Conservation (phyloP, 2,329 filamentous ascomycete species). For the Phaeosphaeria sp. region DNA sequence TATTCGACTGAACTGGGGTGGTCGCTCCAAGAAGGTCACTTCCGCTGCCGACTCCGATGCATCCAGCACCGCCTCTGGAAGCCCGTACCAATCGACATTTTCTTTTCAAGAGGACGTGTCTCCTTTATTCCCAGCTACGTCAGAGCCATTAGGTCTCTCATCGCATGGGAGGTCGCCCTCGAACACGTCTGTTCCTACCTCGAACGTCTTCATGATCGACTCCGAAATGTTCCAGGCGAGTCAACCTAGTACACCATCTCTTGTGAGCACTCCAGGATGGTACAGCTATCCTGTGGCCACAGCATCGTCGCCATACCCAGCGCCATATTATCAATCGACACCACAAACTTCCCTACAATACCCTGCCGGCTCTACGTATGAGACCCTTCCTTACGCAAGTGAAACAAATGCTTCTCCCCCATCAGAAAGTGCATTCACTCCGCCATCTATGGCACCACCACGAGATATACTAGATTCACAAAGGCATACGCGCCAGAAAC, state of each 20-base stretch:
- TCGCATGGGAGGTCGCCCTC: constrained; percentile 36
- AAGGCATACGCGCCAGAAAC: constrained; percentile 27
- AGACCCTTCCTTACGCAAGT: constrained; percentile 17
- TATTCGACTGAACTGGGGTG: constrained; percentile 82
- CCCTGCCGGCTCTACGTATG: constrained; percentile 23
- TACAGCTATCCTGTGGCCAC: constrained; percentile 21
- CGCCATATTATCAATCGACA: constrained; percentile 20
- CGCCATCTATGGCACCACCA: constrained; percentile 40
- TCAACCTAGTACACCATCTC: constrained; percentile 21
- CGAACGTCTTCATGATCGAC: constrained; percentile 33
- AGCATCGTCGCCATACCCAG: constrained; percentile 12
- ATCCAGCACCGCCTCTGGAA: constrained; percentile 33
- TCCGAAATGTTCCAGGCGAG: constrained; percentile 30
- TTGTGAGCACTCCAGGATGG: constrained; percentile 10
- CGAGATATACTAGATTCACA: constrained; percentile 19
- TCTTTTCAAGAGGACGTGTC: constrained; percentile 34
- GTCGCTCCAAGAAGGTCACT: constrained; percentile 67
- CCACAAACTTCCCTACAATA: constrained; percentile 30
- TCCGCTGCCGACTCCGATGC: constrained; percentile 34
- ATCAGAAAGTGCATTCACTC: constrained; percentile 23
- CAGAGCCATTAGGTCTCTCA: constrained; percentile 18
- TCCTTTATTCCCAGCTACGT: constrained; percentile 26
- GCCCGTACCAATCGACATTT: constrained; percentile 38
- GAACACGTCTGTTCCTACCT: constrained; percentile 25
- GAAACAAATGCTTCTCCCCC: constrained; percentile 19